phyloP scores from a whole-genome alignment of 2,329 filamentous ascomycete species.

The Alternaria solani region DNA sequence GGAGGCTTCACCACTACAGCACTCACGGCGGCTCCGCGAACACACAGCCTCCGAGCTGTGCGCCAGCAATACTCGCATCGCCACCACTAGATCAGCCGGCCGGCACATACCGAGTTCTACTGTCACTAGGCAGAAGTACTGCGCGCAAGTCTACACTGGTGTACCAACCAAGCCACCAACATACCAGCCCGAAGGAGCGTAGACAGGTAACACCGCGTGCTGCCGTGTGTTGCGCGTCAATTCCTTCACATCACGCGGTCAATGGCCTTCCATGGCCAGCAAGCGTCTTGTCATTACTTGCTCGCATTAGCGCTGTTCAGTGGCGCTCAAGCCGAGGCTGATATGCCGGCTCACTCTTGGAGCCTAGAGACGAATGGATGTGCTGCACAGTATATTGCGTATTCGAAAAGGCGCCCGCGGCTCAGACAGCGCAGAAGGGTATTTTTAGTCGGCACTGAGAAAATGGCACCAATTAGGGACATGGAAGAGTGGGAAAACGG shows the following conservation, averaged over 20 bases:
- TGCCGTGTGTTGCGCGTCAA: conserved; percentile 17
- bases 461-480: not conserved
- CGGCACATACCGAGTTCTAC: not conserved
- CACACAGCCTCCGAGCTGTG: not conserved
- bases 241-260: conserved; percentile 6
- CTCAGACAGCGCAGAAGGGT: not conserved
- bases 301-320: not conserved
- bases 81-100: not conserved
- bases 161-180: not conserved
- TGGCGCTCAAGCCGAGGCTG: not conserved
- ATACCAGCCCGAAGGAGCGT: not conserved
- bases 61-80: not conserved
- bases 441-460: not conserved
- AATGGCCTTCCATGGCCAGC: not conserved
- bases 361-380: not conserved
- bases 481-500: not conserved
- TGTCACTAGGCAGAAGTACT: not conserved
- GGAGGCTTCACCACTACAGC: not conserved
- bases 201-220: conserved; percentile 2
- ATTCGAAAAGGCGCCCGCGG: not conserved
- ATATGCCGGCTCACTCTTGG: not conserved
- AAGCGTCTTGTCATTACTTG: not conserved
- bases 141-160: not conserved
- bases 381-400: not conserved
- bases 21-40: not conserved